These are phyloP conservation scores for Pholiota microspora DNA, from an alignment of 768 basidiomycete species.

Conservation along the genomic window DNA sequence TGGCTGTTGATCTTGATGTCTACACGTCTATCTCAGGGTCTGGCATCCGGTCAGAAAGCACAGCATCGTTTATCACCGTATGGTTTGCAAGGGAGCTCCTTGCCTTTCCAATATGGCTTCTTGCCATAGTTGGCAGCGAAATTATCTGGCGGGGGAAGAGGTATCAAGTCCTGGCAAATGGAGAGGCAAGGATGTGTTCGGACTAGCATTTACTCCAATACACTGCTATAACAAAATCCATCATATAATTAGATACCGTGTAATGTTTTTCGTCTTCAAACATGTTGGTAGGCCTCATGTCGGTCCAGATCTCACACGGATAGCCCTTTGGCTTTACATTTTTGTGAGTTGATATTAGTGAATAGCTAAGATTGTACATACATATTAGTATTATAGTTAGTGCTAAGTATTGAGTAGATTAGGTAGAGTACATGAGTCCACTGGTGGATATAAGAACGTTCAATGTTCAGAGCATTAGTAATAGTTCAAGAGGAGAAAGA, in stretches of 20 bases:
- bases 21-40: slow-evolving; percentile 73
- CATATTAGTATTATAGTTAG: slow-evolving; percentile 6
- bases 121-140: slow-evolving; percentile 77
- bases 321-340: too few species aligned
- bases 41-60: slow-evolving; percentile 46
- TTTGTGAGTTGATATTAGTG: background rate
- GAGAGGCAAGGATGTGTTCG: slow-evolving; percentile 46
- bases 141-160: slow-evolving; percentile 85
- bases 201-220: background rate
- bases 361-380: background rate
- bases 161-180: slow-evolving; percentile 75
- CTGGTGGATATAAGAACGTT: slow-evolving; percentile 2
- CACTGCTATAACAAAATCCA: background rate
- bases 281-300: too few species aligned
- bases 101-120: slow-evolving; percentile 84
- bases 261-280: too few species aligned
- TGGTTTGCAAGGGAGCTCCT: slow-evolving; percentile 81
- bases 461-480: slow-evolving; percentile 3
- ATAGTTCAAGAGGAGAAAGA: slow-evolving; percentile 2
- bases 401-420: slow-evolving; percentile 1
- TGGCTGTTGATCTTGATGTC: slow-evolving; percentile 79
- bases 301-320: too few species aligned
- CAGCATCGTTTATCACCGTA: slow-evolving; percentile 64
- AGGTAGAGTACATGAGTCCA: slow-evolving; percentile 1
- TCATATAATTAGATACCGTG: too few species aligned